These are phyloP conservation scores for Musa troglodytarum DNA, from an alignment of 176 grass and related monocot species.

Conservation along the genomic window DNA sequence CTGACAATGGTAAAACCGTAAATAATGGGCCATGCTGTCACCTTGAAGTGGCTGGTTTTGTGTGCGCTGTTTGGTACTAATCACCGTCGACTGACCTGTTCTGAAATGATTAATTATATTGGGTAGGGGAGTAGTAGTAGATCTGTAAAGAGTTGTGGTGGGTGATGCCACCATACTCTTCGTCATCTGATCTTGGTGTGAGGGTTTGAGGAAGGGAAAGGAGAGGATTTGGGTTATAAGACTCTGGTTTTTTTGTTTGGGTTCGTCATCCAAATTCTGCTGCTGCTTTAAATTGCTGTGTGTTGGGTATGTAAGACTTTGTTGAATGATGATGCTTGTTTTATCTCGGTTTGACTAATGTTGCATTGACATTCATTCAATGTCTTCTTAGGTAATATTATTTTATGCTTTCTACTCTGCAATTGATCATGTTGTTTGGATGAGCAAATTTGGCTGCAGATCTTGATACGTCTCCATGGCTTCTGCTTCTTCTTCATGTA, in stretches of 20 bases:
- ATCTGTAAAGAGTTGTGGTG: not conserved
- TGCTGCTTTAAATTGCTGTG: not conserved
- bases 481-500: not conserved
- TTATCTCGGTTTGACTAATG: not conserved
- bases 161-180: no score
- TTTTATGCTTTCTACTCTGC: not conserved
- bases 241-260: constrained; percentile 6
- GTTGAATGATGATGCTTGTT: not conserved
- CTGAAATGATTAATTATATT: not conserved
- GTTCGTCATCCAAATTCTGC: constrained; percentile 17
- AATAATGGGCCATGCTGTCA: not conserved
- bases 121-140: not conserved
- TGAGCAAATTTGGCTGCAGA: not conserved
- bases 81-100: not conserved
- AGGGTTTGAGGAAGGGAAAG: no score
- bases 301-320: not conserved
- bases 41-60: not conserved
- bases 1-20: not conserved
- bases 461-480: not conserved
- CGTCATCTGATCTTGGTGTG: not conserved
- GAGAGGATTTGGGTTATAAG: constrained; percentile 6
- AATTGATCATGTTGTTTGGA: no score
- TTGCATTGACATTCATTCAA: not conserved
- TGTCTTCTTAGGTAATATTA: not conserved
- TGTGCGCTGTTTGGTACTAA: not conserved